These are phyloP conservation scores for Fusarium sp. DNA, from an alignment of 2,329 filamentous ascomycete species.

Conservation along the genomic window DNA sequence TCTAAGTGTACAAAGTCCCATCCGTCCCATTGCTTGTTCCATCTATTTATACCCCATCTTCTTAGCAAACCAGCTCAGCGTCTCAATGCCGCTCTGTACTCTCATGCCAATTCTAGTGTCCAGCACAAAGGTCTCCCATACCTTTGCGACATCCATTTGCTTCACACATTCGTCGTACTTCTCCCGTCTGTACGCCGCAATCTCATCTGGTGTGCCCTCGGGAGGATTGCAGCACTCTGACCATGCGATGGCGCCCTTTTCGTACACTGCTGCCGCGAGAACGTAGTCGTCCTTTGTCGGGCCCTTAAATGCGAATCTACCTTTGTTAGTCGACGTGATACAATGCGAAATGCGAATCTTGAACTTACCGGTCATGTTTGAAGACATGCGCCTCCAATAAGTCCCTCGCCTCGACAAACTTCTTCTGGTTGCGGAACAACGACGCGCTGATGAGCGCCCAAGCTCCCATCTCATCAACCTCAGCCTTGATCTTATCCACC, in stretches of 20 bases:
- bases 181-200: slow-evolving; percentile 55
- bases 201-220: slow-evolving; percentile 45
- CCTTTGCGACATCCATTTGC: slow-evolving; percentile 74
- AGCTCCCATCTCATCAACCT: slow-evolving; percentile 72
- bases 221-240: slow-evolving; percentile 66
- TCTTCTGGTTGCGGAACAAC: slow-evolving; percentile 72
- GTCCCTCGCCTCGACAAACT: slow-evolving; percentile 72
- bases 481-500: slow-evolving; percentile 60
- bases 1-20: slow-evolving; percentile 32
- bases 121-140: slow-evolving; percentile 78
- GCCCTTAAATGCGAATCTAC: slow-evolving; percentile 67
- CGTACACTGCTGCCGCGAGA: slow-evolving; percentile 82
- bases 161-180: slow-evolving; percentile 71
- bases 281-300: slow-evolving; percentile 75
- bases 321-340: slow-evolving; percentile 3
- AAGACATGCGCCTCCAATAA: slow-evolving; percentile 75
- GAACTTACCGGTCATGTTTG: slow-evolving; percentile 69
- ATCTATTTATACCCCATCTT: slow-evolving; percentile 55
- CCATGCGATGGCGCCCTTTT: slow-evolving; percentile 87
- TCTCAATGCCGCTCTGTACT: slow-evolving; percentile 76
- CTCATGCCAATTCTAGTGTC: slow-evolving; percentile 81
- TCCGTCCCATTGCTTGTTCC: not conserved
- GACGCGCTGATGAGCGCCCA: slow-evolving; percentile 74
- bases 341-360: slow-evolving; percentile 36
- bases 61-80: slow-evolving; percentile 65